Evolutionary conservation across 2,329 filamentous ascomycete species (phyloP), one percentile per base, ranked within the genome.

Genomic region (Cladorrhinum sp.): DNA sequence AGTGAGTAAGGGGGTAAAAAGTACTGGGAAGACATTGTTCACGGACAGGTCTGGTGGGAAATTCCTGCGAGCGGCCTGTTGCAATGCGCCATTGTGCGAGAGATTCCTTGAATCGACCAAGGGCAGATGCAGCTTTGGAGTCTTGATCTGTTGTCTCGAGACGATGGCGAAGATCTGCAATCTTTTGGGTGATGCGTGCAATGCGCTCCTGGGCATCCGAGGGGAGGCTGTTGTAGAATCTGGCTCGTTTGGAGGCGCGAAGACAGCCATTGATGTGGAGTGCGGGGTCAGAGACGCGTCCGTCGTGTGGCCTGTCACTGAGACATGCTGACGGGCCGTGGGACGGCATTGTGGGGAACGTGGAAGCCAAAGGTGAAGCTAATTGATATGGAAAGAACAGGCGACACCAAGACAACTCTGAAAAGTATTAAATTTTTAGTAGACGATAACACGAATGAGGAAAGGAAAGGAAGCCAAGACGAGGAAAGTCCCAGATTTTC

Each of bases 261-360:
- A 67, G 38, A 23, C 64, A 67, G 32, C 59, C 62, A 53, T 64
- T 65, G 48, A 58, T 64, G 50, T 67, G 65, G 3, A 62, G 24
- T 4, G 53, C 65, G 10, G 59, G 25, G 25, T 67, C 61, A 5
- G 64, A 65, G 56, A 66, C 61, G 20, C 58, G 60, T 16, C 52
- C 29, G 12, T 60, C 61, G 36, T 66, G 65, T 0, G 58, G 59
- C 20, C 22, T 55, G 24, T 58, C 57, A 32, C 62, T 67, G 27
- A 66, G 62, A 58, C 65, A 67, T 16, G 65, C 66, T 1, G 58
- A 60, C 1, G 59, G 61, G 12, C 29, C 9, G 12, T 58, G 51
- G 23, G 49, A 58, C 2, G 57, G 20, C 62, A 63, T 64, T 7
- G 41, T 22, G 41, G 12, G 50, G 29, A 22, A 50, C 8, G 22